Base-by-base conservation (phyloP, 176 grass and related monocot genomes). In the Echinochloa phyllopogon region DNA sequence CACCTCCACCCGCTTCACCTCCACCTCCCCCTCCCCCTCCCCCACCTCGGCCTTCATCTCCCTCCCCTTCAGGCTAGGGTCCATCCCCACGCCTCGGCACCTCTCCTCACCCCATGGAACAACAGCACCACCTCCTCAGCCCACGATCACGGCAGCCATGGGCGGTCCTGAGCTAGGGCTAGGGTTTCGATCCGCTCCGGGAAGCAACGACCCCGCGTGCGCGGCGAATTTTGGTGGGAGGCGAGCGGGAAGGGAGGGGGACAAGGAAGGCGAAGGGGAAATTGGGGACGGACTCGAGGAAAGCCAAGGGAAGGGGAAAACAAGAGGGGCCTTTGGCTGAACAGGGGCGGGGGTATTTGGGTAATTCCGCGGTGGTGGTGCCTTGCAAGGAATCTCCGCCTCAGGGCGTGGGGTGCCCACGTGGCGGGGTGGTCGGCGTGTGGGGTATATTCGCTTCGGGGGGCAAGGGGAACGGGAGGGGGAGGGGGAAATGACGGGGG, bases 141-240 rank as follows among this genome's bases (percentile, higher is more conserved):
- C 16, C 69, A 14, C 37, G 24, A 16, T 5, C 16, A 13, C 82
- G 24, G 62, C 77, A 11, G 61, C 87, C 81, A 79, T 84, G 57
- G 78, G 8, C 3, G 44, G 24, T 6, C 14, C 72, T 40, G 7
- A 42, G 40, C 51, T 82, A 63, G 63, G 80, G 67, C 45, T 90
- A 80, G 81, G 86, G 86, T 38, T 80, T 48, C 80, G 21, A 77
- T 20, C 78, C 0, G 25, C 16, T 71, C 38, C 66, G 17, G 11
- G 7, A 11, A 42, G 9, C 10, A 9, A 79, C 21, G 18, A 15
- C 5, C 38, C 52, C n/a, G 64, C 66, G 6, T 21, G 36, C 65
- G 74, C 63, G 57, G 59, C 48, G 58, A 65, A 57, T 67, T 74
- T 74, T n/a, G 80, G 76, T n/a, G 80, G 76, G 40, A 66, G 36